Base-by-base conservation (phyloP, 371 early-diverging fungal genomes). In the Sporodiniella umbellata region DNA sequence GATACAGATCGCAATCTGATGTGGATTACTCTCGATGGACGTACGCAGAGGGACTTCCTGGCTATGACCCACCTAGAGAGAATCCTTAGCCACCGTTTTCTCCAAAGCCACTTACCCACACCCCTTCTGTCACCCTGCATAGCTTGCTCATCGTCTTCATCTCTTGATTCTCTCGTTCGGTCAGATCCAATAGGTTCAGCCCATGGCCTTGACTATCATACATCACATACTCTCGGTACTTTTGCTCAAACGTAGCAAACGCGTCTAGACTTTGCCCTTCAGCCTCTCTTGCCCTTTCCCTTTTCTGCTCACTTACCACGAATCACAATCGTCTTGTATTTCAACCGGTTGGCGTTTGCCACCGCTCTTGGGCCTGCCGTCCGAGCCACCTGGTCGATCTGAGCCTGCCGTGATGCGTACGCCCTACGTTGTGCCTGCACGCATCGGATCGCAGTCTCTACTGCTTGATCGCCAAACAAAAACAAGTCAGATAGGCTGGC, bases 111-210 rank as follows among this genome's bases (percentile, higher is more conserved):
- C 10, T 65, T 78, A 84, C 82, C 83, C 83, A 85, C 33, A 85
- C 53, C 23, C 77, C 60, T 3, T 57, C 50, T 37, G 82, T 79
- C 33, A 83, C 68, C 57, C 80, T 75, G 2, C 69, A 70, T 1
- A 75, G 79, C n/a, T 67, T 53, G 21, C 81, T 83, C 64, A 85
- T 64, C 21, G 66, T 43, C 15, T 73, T 55, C 80, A 85, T 85
- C 57, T 83, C 76, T 17, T 66, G 66, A 12, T 72, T 54, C 48
- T 85, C 85, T 37, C 66, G 61, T 45, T 81, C 79, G 58, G 58
- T 61, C 42, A 85, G 78, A 31, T 76, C 68, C 15, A 74, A 53
- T 33, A 55, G 66, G 42, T 79, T 60, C 48, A 11, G 58, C 39
- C 21, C 45, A 33, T 6, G 82, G 81, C 11, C 54, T 30, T 18